These are phyloP conservation scores for Silybum marianum DNA, from an alignment of 129 eudicot species.

Conservation along the genomic window DNA sequence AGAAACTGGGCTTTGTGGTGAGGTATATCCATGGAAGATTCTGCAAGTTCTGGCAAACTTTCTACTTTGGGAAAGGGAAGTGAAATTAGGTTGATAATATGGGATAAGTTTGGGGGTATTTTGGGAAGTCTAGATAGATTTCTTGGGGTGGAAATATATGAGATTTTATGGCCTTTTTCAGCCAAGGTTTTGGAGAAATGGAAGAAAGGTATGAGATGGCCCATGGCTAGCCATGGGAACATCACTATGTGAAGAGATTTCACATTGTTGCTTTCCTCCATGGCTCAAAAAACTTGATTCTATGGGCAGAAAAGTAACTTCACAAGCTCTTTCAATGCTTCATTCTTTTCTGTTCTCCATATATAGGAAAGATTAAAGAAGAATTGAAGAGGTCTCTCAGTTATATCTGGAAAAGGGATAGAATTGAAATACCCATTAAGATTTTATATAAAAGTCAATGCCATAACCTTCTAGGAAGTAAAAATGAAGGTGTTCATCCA, in stretches of 20 bases:
- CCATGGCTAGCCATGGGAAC: constrained; percentile 98
- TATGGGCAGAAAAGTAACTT: neutral
- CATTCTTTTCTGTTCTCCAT: constrained; percentile 1
- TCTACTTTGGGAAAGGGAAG: constrained; percentile 52
- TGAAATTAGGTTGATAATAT: constrained; percentile 41
- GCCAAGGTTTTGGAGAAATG: constrained; percentile 59
- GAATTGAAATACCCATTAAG: neutral
- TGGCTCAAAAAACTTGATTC: constrained; percentile 7
- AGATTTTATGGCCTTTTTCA: constrained; percentile 57
- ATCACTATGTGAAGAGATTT: constrained; percentile 59
- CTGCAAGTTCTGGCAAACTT: constrained; percentile 49
- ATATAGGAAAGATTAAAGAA: neutral
- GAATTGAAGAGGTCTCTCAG: neutral
- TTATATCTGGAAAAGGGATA: neutral
- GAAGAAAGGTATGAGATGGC: constrained; percentile 75
- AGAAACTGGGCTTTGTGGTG: constrained; percentile 50
- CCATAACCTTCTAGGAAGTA: no score
- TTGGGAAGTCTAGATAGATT: constrained; percentile 61
- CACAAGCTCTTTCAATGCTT: neutral
- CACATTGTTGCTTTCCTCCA: constrained; percentile 33
- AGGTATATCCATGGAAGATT: constrained; percentile 81
- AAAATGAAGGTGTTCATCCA: neutral
- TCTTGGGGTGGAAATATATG: constrained; percentile 75
- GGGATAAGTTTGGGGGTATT: constrained; percentile 47
- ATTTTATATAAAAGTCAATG: neutral